Percentiles rank a stretch among this genome's conserved stretches.
phyloP scores from a whole-genome alignment of 176 grass and related monocot species.

The Lolium perenne region DNA sequence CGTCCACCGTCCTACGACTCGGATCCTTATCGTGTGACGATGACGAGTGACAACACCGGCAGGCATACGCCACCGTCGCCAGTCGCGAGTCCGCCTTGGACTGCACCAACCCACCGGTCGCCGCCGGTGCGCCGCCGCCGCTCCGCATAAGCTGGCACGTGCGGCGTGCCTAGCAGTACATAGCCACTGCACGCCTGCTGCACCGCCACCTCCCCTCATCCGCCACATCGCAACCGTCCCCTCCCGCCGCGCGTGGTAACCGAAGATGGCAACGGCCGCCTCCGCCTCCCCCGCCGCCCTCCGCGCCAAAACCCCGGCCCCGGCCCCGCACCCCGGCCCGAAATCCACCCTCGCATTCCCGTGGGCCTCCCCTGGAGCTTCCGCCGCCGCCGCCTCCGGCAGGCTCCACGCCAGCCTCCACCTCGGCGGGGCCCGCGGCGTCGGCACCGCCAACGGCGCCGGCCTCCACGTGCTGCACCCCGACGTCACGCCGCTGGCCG shows the following conservation, averaged over 20 bases:
- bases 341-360: conserved; percentile 42
- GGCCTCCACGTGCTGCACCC: conserved; percentile 55
- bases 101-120: background rate
- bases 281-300: conserved; percentile 49
- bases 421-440: conserved; percentile 44
- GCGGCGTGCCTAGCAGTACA: background rate
- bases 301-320: conserved; percentile 34
- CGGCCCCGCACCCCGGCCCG: conserved; percentile 12
- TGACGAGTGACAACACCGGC: background rate
- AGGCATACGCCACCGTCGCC: background rate
- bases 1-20: too few relatives aligned
- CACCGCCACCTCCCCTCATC: background rate
- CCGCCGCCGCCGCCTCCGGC: conserved; percentile 28
- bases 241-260: background rate
- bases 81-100: conserved; percentile 14
- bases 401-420: conserved; percentile 55
- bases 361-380: conserved; percentile 23
- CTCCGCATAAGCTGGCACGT: background rate
- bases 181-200: background rate
- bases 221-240: background rate
- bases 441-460: conserved; percentile 34
- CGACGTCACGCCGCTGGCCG: conserved; percentile 43
- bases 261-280: conserved; percentile 59
- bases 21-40: too few relatives aligned
- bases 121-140: conserved; percentile 37